These are phyloP conservation scores for Parachaetomium inaequale DNA, from an alignment of 495 filamentous ascomycete genomes.

Conservation along the genomic window DNA sequence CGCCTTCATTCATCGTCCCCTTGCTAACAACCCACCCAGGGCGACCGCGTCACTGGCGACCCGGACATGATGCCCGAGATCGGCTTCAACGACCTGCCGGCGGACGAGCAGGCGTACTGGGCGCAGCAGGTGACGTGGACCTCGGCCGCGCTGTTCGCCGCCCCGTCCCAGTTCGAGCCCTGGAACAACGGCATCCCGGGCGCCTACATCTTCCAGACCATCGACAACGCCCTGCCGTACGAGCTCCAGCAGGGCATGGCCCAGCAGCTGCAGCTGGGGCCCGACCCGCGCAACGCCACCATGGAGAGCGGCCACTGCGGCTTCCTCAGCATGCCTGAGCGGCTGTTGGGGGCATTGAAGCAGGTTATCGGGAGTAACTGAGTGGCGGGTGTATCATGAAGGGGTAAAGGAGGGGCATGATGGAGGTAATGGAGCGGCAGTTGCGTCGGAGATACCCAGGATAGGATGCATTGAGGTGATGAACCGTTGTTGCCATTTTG, in stretches of 20 bases:
- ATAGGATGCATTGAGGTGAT: too few species aligned
- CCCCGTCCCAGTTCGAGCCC: conserved; percentile 2
- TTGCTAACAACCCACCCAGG: neutral
- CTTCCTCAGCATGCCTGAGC: conserved; percentile 4
- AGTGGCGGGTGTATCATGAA: neutral
- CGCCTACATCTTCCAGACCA: conserved; percentile 8
- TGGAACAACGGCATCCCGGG: conserved; percentile 13
- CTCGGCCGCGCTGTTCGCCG: conserved; percentile 8
- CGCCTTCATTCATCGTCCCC: neutral
- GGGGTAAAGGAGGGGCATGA: too few species aligned
- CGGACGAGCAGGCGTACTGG: conserved; percentile 4
- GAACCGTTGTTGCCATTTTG: too few species aligned
- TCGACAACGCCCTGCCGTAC: conserved; percentile 10
- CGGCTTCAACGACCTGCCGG: conserved; percentile 15
- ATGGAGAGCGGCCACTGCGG: conserved; percentile 3
- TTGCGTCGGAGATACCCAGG: too few species aligned
- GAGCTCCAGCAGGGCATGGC: conserved; percentile 7
- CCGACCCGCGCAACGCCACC: neutral
- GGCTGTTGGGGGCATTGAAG: conserved; percentile 5
- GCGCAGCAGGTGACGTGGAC: conserved; percentile 6
- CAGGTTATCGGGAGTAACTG: neutral
- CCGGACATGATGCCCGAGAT: conserved; percentile 9
- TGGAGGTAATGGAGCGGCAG: too few species aligned
- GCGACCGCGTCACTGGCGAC: conserved; percentile 11
- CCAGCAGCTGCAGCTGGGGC: conserved; percentile 6